phyloP scores from a whole-genome alignment of 805 yeast genomes.

The Saccharomyces mikatae region DNA sequence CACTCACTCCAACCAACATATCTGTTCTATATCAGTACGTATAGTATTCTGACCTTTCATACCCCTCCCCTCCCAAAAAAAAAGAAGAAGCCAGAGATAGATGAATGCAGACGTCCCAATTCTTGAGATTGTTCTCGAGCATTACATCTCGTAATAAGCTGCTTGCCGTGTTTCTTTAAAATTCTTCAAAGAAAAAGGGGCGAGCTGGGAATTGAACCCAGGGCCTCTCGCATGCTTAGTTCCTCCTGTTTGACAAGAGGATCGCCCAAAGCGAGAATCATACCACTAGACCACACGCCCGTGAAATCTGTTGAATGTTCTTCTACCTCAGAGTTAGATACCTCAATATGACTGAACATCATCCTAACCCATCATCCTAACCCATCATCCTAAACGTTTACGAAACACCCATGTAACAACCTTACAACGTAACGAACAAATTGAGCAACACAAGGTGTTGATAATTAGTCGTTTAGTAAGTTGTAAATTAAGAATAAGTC shows the following conservation, averaged over 20 bases:
- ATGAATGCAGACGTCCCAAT: neutral
- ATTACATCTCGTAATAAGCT: neutral
- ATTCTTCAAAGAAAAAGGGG: slow-evolving; percentile 20
- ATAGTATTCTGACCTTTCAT: neutral
- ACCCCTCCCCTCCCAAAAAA: too few relatives aligned
- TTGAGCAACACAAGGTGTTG: too few relatives aligned
- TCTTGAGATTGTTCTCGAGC: neutral
- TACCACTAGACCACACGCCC: slow-evolving; percentile 37
- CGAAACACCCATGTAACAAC: too few relatives aligned
- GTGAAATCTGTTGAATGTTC: neutral
- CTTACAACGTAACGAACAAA: too few relatives aligned
- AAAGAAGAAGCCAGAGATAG: neutral
- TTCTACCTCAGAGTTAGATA: too few relatives aligned
- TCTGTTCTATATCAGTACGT: neutral
- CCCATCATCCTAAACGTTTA: too few relatives aligned
- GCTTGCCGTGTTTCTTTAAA: neutral
- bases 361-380: too few relatives aligned
- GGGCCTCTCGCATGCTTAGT: slow-evolving; percentile 47
- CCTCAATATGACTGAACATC: too few relatives aligned
- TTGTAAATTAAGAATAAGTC: too few relatives aligned
- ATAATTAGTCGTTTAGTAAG: too few relatives aligned
- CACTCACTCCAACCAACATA: slow-evolving; percentile 27
- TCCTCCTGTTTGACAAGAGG: neutral
- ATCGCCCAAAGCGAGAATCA: slow-evolving; percentile 34
- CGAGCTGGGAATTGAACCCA: slow-evolving; percentile 53